Percentiles rank a stretch among this genome's conserved stretches.
Evolutionary conservation across 306 rosid species (phyloP).

Genomic region (Carpinus viminea): DNA sequence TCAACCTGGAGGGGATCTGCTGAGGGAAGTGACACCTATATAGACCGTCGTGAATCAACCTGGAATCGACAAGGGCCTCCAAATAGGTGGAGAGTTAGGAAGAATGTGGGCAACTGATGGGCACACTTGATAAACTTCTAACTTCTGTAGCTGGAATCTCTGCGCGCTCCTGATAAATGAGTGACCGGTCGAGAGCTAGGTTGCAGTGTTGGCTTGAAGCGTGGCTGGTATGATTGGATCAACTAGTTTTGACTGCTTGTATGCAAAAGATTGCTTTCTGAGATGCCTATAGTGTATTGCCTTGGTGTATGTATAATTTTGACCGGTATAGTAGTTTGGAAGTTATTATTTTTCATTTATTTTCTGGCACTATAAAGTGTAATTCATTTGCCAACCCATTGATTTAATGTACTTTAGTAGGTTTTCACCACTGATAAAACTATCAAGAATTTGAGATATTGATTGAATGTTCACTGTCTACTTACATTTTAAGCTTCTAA

Average conservation of each 20-base stretch:
- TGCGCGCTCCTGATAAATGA: background rate
- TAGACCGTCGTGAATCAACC: slow-evolving; percentile 40
- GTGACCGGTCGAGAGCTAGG: background rate
- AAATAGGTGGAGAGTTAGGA: slow-evolving; percentile 47
- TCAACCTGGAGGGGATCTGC: slow-evolving; percentile 40
- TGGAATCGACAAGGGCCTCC: slow-evolving; percentile 44
- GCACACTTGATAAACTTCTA: background rate
- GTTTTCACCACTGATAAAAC: background rate
- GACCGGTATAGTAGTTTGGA: background rate
- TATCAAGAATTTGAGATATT: background rate
- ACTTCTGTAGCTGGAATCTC: background rate
- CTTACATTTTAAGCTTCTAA: background rate
- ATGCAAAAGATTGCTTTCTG: background rate
- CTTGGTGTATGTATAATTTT: background rate
- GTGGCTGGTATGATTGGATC: background rate
- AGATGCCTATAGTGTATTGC: background rate
- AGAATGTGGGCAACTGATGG: slow-evolving; percentile 36
- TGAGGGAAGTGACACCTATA: slow-evolving; percentile 40
- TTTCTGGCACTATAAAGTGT: background rate
- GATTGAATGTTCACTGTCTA: background rate
- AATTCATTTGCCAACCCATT: background rate
- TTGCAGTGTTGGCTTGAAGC: background rate
- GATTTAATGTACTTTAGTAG: background rate
- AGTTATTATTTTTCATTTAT: background rate
- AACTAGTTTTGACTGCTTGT: background rate